phyloP scores from a whole-genome alignment of 1,139 yeast genomes.

The Protomyces arabidopsidicola region DNA sequence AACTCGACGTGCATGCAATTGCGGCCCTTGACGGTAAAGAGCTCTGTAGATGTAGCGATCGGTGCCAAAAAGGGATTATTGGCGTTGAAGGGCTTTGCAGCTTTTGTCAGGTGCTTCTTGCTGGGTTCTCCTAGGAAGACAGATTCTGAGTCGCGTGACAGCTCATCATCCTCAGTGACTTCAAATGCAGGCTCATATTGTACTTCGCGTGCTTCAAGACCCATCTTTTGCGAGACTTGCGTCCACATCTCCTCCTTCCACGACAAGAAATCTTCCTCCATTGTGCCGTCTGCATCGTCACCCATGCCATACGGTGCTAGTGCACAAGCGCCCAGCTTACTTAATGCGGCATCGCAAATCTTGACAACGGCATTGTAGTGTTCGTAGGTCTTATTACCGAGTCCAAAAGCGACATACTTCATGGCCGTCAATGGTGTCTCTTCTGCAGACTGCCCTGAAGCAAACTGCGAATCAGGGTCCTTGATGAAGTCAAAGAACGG shows the following conservation, averaged over 20 bases:
- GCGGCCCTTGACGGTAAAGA: conserved; percentile 63
- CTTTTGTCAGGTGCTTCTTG: conserved; percentile 52
- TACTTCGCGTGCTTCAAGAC: conserved; percentile 60
- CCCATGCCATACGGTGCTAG: conserved; percentile 80
- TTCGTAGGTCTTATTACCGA: conserved; percentile 92
- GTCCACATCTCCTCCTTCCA: conserved; percentile 73
- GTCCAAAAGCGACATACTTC: conserved; percentile 73
- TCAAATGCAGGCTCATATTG: conserved; percentile 67
- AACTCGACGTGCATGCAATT: conserved; percentile 88
- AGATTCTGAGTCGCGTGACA: conserved; percentile 36
- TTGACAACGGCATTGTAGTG: conserved; percentile 80
- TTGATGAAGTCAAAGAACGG: conserved; percentile 52
- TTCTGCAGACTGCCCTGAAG: conserved; percentile 40
- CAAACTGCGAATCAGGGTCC: conserved; percentile 39
- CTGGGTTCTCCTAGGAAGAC: conserved; percentile 87
- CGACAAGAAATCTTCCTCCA: conserved; percentile 88
- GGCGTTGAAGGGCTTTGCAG: conserved; percentile 77
- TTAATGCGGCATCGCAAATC: conserved; percentile 50
- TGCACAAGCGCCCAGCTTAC: conserved; percentile 61
- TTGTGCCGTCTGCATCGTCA: conserved; percentile 90
- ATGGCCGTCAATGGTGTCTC: conserved; percentile 58
- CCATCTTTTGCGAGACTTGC: conserved; percentile 44
- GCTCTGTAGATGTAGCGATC: conserved; percentile 57
- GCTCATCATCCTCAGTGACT: conserved; percentile 41
- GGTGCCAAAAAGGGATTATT: conserved; percentile 80